Evolutionary conservation across 768 basidiomycete species (phyloP), one percentile per base, ranked within the genome.

Genomic region (Russula virescens): DNA sequence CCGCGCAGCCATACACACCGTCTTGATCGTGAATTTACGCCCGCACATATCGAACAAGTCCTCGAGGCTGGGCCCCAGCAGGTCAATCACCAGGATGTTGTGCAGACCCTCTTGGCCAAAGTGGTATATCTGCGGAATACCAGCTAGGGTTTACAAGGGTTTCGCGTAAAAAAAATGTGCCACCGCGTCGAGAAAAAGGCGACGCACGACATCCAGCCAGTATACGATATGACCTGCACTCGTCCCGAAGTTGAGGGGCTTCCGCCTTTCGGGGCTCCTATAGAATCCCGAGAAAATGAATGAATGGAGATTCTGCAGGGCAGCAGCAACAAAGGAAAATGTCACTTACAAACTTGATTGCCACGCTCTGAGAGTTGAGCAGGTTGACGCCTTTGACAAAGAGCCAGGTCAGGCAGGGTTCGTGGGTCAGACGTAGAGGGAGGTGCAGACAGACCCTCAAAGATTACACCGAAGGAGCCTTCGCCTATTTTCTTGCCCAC

Each of bases 401-500:
- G 9, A 57, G 28, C 19, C 4, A 48, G 28, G 59, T 51, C 60
- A 40, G 68, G 48, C 62, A 34, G 35, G 40, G 35, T 10, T 6
- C 53, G 61, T 11, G 45, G 58, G 25, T n/a, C 51, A 47, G n/a
- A 61, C 18, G 4, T 40, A 43, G 35, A 38, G 53, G 28, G 69
- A 57, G 55, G 38, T 49, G 66, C 69, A n/a, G 62, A 87, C 90
- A 89, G 62, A 87, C 90, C 91, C 78, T 91, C 91, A 68, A 89
- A 93, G 75, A 91, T 92, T 80, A 98, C 94, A 67, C 97, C 97
- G 74, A 99, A 99, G 8, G 89, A 91, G 66, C 97, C 97, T 75
- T 99, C 97, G 66, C 97, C 97, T 75, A 99, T 98, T 85, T 98
- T 98, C 83, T 91, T 91, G 69, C 96, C 96, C 23, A 98, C 95